Conservation (phyloP, 306 rosid species). For the Citrullus colocynthis region DNA sequence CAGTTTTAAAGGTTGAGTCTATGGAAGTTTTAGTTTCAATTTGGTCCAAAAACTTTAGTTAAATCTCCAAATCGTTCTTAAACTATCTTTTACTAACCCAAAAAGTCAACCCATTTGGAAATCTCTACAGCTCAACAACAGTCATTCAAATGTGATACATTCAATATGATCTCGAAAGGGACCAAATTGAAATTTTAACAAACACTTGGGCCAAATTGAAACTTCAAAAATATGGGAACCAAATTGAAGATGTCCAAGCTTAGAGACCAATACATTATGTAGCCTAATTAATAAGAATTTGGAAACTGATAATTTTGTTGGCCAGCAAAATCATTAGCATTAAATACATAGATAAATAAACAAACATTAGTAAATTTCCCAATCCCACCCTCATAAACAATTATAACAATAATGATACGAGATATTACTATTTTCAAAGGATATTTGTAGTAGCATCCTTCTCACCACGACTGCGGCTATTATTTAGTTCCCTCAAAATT, state of each 20-base stretch:
- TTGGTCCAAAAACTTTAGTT: background rate
- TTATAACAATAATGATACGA: background rate
- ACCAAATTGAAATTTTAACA: background rate
- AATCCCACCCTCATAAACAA: background rate
- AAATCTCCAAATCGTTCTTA: background rate
- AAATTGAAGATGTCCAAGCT: background rate
- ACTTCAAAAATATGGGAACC: background rate
- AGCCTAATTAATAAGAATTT: background rate
- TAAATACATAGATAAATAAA: background rate
- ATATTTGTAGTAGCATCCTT: conserved; percentile 63
- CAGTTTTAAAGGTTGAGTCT: background rate
- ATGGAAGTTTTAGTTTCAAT: background rate
- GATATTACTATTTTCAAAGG: conserved; percentile 28
- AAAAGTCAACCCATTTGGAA: background rate
- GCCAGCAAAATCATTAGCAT: background rate
- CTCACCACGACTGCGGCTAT: conserved; percentile 85
- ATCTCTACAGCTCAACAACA: background rate
- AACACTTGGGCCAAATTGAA: background rate
- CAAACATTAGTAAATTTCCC: background rate
- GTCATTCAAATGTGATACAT: background rate
- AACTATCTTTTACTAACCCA: background rate
- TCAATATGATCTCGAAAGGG: too few relatives aligned
- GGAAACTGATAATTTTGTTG: background rate
- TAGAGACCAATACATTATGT: background rate
- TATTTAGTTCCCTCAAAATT: conserved; percentile 57